Conservation (phyloP, 441 rosid species). For the Aleurites moluccanus region DNA sequence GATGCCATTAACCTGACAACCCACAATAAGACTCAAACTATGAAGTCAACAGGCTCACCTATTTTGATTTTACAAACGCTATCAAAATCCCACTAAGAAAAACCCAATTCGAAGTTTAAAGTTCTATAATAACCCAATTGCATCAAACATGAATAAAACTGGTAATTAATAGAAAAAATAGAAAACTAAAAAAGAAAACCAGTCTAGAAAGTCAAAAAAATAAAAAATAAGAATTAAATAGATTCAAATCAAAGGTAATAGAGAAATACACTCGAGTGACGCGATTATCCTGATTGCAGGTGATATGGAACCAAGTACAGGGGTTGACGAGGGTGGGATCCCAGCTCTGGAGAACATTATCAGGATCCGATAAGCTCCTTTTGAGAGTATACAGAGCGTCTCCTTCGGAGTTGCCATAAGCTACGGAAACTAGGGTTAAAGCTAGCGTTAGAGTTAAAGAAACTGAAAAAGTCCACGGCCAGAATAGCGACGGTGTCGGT, state of each 20-base stretch:
- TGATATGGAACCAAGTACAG: conserved; percentile 95
- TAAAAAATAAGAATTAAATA: background rate
- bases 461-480: conserved; percentile 29
- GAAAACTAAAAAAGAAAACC: background rate
- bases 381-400: conserved; percentile 78
- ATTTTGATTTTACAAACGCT: background rate
- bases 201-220: background rate
- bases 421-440: conserved; percentile 32
- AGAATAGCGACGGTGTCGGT: conserved; percentile 14
- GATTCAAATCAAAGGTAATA: background rate
- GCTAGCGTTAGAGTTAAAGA: conserved; percentile 29
- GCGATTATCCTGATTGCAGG: conserved; percentile 80
- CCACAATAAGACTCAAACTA: background rate
- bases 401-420: conserved; percentile 70
- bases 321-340: conserved; percentile 93
- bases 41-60: background rate
- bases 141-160: background rate
- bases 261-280: conserved; percentile 73
- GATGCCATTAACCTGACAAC: background rate
- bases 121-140: background rate
- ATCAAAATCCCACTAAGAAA: background rate
- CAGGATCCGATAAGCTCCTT: conserved; percentile 70
- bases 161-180: background rate
- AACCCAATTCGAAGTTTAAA: background rate
- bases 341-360: conserved; percentile 95